These are phyloP conservation scores for Aspergillus ruber DNA, from an alignment of 2,329 filamentous ascomycete species.

Conservation along the genomic window DNA sequence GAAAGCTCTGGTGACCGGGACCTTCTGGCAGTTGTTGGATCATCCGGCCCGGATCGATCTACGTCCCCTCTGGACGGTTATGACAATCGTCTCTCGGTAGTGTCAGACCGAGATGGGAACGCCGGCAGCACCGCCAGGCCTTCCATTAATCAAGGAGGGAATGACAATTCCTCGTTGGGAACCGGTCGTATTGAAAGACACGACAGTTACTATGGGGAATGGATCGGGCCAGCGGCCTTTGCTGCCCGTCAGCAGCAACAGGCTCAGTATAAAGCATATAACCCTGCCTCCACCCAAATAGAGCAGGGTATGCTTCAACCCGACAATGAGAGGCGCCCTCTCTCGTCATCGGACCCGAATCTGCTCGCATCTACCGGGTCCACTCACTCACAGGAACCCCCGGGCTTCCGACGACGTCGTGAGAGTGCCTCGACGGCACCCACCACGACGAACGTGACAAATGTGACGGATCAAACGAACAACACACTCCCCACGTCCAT, in stretches of 20 bases:
- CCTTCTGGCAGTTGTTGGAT: constrained; percentile 53
- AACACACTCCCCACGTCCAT: constrained; percentile 28
- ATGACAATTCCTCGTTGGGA: too few species aligned
- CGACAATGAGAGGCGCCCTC: constrained; percentile 1
- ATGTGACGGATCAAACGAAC: constrained; percentile 26
- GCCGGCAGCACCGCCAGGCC: background rate
- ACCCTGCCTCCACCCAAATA: constrained; percentile 2
- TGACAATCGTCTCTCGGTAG: background rate
- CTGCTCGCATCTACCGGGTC: constrained; percentile 12
- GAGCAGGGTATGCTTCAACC: constrained; percentile 1
- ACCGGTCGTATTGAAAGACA: constrained; percentile 16
- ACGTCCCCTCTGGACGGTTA: background rate
- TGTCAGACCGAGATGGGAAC: constrained; percentile 12
- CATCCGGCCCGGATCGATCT: constrained; percentile 16
- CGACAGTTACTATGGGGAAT: constrained; percentile 45
- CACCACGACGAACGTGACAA: constrained; percentile 20
- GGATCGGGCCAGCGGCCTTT: constrained; percentile 44
- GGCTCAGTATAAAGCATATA: constrained; percentile 2
- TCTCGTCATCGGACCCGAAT: constrained; percentile 7
- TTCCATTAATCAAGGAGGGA: too few species aligned
- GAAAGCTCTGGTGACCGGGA: constrained; percentile 66
- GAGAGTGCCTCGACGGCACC: constrained; percentile 29
- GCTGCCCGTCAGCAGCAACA: constrained; percentile 15
- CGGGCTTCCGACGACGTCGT: constrained; percentile 15
- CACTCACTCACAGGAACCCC: constrained; percentile 8